These are phyloP conservation scores for Cryptosporidium ryanae DNA, from an alignment of 169 alveolate genomes.

Conservation along the genomic window DNA sequence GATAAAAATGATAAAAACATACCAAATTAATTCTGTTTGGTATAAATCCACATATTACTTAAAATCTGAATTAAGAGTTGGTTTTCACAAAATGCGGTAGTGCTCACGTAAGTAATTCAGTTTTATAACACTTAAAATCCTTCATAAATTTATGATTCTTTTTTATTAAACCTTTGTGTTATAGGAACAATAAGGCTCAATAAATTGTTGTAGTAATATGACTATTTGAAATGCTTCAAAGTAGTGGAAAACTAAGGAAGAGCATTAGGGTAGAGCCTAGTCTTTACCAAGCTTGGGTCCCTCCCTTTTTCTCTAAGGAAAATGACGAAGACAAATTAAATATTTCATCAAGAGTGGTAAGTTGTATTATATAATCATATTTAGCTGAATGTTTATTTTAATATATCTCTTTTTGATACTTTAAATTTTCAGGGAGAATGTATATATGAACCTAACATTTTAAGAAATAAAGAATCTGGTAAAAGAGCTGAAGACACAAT, in stretches of 20 bases:
- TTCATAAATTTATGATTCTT: conserved; percentile 19
- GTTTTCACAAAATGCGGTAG: conserved; percentile 58
- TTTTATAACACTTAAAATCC: neutral
- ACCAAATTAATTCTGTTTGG: too few species aligned
- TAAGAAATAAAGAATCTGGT: neutral
- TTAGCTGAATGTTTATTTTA: neutral
- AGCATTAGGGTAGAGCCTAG: conserved; percentile 68
- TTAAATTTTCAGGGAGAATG: conserved; percentile 39
- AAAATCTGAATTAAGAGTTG: too few species aligned
- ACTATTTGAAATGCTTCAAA: conserved; percentile 64
- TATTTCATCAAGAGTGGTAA: conserved; percentile 53
- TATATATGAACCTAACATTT: conserved; percentile 40
- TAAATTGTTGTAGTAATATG: conserved; percentile 51
- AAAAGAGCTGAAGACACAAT: conserved; percentile 5
- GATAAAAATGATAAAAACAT: too few species aligned
- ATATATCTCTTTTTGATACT: neutral
- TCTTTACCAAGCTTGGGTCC: conserved; percentile 71
- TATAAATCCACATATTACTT: too few species aligned
- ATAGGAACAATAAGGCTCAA: neutral
- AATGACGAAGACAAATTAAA: conserved; percentile 20
- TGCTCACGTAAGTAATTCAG: conserved; percentile 1
- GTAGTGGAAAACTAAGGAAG: conserved; percentile 75
- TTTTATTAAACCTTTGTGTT: neutral
- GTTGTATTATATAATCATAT: neutral
- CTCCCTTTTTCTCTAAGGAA: conserved; percentile 50